A percentile compares a stretch with the other conserved stretches of the same genome.
Conservation (phyloP, 129 eudicot genomes). For the Chrysanthemum lavandulifolium region DNA sequence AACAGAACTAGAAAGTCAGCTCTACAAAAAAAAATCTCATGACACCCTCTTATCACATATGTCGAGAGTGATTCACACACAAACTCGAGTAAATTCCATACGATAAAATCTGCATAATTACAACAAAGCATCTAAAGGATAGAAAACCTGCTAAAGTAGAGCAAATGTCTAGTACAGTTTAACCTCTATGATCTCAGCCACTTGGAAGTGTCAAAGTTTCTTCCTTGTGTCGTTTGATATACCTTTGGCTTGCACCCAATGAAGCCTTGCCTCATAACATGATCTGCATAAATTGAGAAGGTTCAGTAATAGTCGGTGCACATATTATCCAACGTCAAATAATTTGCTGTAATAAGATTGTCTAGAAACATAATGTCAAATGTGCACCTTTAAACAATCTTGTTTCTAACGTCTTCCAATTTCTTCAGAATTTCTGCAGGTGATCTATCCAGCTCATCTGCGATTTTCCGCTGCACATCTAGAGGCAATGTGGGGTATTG, state of each 20-base stretch:
- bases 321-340: no score
- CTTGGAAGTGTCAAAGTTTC: neutral
- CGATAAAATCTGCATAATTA: constrained; percentile 20
- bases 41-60: constrained; percentile 12
- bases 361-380: neutral
- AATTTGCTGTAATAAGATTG: neutral
- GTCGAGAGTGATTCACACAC: constrained; percentile 14
- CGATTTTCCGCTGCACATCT: constrained; percentile 86
- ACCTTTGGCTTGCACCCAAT: no score
- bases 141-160: constrained; percentile 5
- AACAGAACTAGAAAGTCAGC: neutral
- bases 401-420: constrained; percentile 89
- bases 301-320: no score
- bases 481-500: constrained; percentile 86
- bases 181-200: constrained; percentile 13
- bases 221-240: no score
- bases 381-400: constrained; percentile 63
- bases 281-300: constrained; percentile 15
- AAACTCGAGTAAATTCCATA: constrained; percentile 11
- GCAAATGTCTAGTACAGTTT: constrained; percentile 17
- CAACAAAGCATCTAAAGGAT: constrained; percentile 30
- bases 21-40: constrained; percentile 15
- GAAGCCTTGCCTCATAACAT: neutral
- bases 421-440: constrained; percentile 95
- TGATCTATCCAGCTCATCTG: constrained; percentile 93